Percentiles rank a stretch among this genome's conserved stretches.
These are phyloP conservation scores for Neurospora tetrasperma DNA, from an alignment of 495 filamentous ascomycete species.

Conservation along the genomic window DNA sequence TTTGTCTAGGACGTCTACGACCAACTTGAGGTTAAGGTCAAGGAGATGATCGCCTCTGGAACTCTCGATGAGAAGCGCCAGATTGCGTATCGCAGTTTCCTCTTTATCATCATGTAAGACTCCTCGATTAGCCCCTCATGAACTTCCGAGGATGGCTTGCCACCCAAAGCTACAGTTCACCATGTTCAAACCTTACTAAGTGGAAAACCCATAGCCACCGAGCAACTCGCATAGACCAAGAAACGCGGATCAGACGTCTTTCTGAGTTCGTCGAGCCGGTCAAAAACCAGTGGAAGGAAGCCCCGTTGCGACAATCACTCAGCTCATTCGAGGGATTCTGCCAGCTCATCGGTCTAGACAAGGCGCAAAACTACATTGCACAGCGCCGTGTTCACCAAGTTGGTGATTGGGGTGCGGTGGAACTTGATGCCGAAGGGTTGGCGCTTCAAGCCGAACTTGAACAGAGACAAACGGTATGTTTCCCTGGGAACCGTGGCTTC, in stretches of 20 bases:
- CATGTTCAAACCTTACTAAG: background rate
- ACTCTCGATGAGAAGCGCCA: constrained; percentile 64
- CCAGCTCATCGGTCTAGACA: constrained; percentile 63
- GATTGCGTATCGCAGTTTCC: constrained; percentile 57
- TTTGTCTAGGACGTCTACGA: constrained; percentile 61
- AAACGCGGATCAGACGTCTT: constrained; percentile 52
- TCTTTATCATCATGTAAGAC: constrained; percentile 81
- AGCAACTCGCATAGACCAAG: constrained; percentile 59
- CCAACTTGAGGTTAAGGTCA: constrained; percentile 70
- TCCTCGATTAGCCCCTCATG: background rate
- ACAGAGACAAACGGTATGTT: constrained; percentile 55
- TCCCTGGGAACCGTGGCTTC: background rate
- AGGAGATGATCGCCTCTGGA: constrained; percentile 63
- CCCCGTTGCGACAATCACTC: constrained; percentile 53
- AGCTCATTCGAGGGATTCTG: constrained; percentile 74
- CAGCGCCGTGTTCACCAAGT: constrained; percentile 62
- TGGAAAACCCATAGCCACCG: constrained; percentile 52
- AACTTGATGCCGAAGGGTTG: constrained; percentile 70
- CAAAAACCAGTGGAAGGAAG: constrained; percentile 68
- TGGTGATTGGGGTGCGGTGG: constrained; percentile 68
- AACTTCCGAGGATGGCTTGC: background rate
- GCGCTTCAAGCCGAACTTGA: constrained; percentile 66
- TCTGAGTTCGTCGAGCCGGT: constrained; percentile 68
- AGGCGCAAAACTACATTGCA: constrained; percentile 69
- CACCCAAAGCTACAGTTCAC: background rate